Evolutionary conservation across 768 basidiomycete species (phyloP), one percentile per base, ranked within the genome.

Genomic region (Candolleomyces aberdarensis): DNA sequence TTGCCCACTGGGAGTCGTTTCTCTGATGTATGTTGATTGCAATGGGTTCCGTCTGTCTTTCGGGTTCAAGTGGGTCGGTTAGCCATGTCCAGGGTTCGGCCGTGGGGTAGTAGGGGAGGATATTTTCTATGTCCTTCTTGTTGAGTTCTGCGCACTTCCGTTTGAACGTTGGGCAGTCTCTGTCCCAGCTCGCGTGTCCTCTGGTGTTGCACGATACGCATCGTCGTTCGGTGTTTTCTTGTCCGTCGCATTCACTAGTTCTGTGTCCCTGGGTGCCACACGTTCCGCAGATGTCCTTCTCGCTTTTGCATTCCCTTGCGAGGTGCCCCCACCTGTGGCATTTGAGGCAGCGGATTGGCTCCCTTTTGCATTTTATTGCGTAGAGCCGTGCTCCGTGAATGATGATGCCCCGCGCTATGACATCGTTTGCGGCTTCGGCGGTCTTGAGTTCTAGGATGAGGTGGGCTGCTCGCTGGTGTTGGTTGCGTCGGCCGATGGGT

Each of bases 291-390:
- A 43, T 63, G 43, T 66, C 64, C 1, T 54, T 32, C 1, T 48
- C 31, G 17, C 22, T 10, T 1, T 19, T 52, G 58, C 69, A 70
- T 15, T 63, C 62, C 17, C 13, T 15, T 4, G 66, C 66, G 0
- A 65, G n/a, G 51, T 70, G 69, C 11, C 60, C 58, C 29, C 43
- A 68, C 13, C 57, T 60, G 10, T 70, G 67, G 57, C 69, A 70
- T 43, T 70, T 70, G 41, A 66, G 62, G 56, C 67, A 70, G 20
- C 62, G 31, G 0, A 61, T 57, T 0, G 63, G 66, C 17, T 69
- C 66, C 19, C 61, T 63, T 36, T 62, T 65, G 49, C 39, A 44
- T 36, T 69, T 69, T 9, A 56, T 31, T 0, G 57, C 59, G 13
- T 40, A 7, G 2, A 61, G 39, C 31, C 39, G 26, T 32, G 46